Evolutionary conservation across 805 yeast species (phyloP).

Genomic region (Starmerella apis): DNA sequence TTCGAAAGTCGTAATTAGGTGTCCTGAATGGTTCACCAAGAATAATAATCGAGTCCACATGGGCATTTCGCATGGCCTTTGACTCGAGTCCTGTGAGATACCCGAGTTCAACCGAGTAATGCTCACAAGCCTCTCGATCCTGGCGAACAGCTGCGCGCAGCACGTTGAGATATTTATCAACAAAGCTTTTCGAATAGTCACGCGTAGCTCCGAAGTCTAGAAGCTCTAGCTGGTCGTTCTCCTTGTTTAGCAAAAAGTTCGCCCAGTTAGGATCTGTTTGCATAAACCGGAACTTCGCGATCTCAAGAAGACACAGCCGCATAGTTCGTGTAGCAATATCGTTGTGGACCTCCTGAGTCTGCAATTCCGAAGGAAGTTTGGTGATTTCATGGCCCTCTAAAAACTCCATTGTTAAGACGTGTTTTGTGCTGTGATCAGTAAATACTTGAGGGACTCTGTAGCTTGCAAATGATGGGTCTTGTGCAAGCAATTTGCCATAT

Average conservation of each 20-base stretch:
- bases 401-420: constrained; percentile 78
- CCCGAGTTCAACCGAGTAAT: constrained; percentile 63
- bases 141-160: constrained; percentile 62
- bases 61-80: constrained; percentile 79
- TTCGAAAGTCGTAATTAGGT: constrained; percentile 52
- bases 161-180: constrained; percentile 55
- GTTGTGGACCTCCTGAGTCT: constrained; percentile 63
- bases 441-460: constrained; percentile 75
- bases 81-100: constrained; percentile 88
- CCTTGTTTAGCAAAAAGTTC: constrained; percentile 71
- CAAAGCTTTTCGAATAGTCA: constrained; percentile 58
- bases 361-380: constrained; percentile 24
- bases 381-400: constrained; percentile 71
- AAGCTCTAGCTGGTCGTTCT: constrained; percentile 66
- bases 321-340: constrained; percentile 78
- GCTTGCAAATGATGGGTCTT: constrained; percentile 38
- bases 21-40: constrained; percentile 84
- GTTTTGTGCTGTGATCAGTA: constrained; percentile 66
- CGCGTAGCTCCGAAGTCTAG: constrained; percentile 95
- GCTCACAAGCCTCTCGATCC: constrained; percentile 54
- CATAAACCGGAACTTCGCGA: constrained; percentile 79
- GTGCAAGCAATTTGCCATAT: constrained; percentile 51
- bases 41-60: constrained; percentile 78
- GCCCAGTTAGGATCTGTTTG: constrained; percentile 99
- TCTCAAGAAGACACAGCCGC: constrained; percentile 77